phyloP scores from a whole-genome alignment of 2,329 filamentous ascomycete genomes.

The Lachnellula occidentalis region DNA sequence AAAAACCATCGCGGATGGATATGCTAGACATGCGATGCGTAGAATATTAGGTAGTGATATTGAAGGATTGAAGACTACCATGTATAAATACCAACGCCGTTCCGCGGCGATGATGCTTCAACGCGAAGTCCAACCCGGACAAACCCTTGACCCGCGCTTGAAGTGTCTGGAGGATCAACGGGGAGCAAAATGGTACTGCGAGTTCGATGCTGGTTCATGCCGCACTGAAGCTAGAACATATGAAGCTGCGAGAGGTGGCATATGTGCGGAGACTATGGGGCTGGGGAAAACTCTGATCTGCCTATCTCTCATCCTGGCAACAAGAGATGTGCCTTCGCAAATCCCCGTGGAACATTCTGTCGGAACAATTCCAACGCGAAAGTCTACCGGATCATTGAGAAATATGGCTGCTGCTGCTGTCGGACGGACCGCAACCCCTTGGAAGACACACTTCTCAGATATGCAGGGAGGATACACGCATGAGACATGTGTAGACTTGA shows the following conservation, averaged over 20 bases:
- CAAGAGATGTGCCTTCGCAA: constrained; percentile 59
- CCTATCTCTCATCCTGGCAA: constrained; percentile 70
- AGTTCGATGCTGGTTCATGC: constrained; percentile 57
- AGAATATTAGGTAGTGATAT: constrained; percentile 49
- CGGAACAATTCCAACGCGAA: constrained; percentile 35
- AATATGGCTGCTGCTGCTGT: constrained; percentile 71
- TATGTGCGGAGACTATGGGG: constrained; percentile 77
- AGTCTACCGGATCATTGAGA: constrained; percentile 54
- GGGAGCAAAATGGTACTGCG: constrained; percentile 63
- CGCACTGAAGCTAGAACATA: constrained; percentile 65
- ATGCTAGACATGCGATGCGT: constrained; percentile 48
- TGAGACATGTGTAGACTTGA: constrained; percentile 45
- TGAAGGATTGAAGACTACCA: constrained; percentile 53
- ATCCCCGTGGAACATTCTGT: constrained; percentile 57
- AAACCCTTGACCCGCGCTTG: constrained; percentile 69
- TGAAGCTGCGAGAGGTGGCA: constrained; percentile 69
- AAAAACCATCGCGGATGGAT: constrained; percentile 41
- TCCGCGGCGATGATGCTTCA: constrained; percentile 82
- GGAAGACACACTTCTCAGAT: constrained; percentile 58
- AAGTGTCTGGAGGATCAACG: constrained; percentile 53
- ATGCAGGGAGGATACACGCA: constrained; percentile 12
- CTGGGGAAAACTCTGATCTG: constrained; percentile 86
- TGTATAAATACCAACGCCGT: constrained; percentile 75
- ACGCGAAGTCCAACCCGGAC: constrained; percentile 61
- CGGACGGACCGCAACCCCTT: constrained; percentile 63